Percentiles rank a stretch among this genome's conserved stretches.
These are phyloP conservation scores for Rhodotorula kratochvilovae DNA, from an alignment of 768 basidiomycete species.

Conservation along the genomic window DNA sequence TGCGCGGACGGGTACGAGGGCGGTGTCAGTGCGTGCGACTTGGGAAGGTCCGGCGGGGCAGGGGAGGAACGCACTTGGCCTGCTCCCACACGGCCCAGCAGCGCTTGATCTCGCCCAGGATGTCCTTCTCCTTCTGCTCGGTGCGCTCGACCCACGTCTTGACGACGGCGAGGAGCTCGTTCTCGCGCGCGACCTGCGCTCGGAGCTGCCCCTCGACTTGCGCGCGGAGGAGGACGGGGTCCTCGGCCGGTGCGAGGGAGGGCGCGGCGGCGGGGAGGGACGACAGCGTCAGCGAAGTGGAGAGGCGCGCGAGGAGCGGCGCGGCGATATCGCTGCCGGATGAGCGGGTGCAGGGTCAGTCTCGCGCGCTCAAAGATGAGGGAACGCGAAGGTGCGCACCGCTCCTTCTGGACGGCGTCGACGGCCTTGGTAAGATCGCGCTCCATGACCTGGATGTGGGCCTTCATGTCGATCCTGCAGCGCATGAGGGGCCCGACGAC, in stretches of 20 bases:
- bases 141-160: constrained; percentile 16
- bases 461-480: constrained; percentile 18
- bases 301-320: constrained; percentile 18
- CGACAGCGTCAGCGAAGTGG: not conserved
- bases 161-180: constrained; percentile 25
- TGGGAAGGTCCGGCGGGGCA: not conserved
- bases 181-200: constrained; percentile 25
- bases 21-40: no score
- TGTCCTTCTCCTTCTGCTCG: constrained; percentile 15
- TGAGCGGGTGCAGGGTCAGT: not conserved
- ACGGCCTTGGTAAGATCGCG: constrained; percentile 19
- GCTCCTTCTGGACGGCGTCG: constrained; percentile 28
- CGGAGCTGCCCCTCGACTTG: constrained; percentile 25
- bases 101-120: constrained; percentile 13
- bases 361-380: not conserved
- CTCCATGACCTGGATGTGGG: constrained; percentile 16
- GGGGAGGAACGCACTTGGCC: constrained; percentile 7
- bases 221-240: constrained; percentile 33
- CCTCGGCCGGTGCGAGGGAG: constrained; percentile 15
- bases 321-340: constrained; percentile 13
- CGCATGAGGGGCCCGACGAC: constrained; percentile 34
- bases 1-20: not conserved
- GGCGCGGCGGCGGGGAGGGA: constrained; percentile 3
- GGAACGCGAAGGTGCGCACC: not conserved
- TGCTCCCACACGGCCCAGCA: constrained; percentile 29